A percentile compares a stretch with the other conserved stretches of the same genome.
phyloP scores from a whole-genome alignment of 108 stramenopile species.

The Nitzschia sp. region DNA sequence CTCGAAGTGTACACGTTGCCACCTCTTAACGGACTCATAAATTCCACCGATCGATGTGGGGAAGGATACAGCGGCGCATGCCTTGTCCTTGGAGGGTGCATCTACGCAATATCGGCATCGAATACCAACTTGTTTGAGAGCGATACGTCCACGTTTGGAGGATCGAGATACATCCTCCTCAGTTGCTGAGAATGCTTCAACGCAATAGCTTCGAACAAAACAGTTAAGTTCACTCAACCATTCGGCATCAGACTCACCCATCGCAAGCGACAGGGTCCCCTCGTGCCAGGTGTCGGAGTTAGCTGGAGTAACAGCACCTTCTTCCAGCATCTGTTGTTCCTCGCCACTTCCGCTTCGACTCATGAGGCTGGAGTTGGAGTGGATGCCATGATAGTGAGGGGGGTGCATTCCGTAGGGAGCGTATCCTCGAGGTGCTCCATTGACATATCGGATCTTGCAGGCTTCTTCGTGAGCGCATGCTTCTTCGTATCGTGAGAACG shows the following conservation, averaged over 20 bases:
- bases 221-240: conserved; percentile 73
- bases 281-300: conserved; percentile 17
- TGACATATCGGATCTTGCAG: conserved; percentile 31
- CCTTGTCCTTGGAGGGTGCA: conserved; percentile 24
- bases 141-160: conserved; percentile 60
- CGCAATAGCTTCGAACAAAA: conserved; percentile 66
- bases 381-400: background rate
- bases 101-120: conserved; percentile 62
- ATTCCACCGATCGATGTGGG: conserved; percentile 48
- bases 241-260: conserved; percentile 46
- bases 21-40: conserved; percentile 63
- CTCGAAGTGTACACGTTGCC: conserved; percentile 45
- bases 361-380: background rate
- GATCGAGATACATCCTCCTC: conserved; percentile 69
- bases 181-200: conserved; percentile 77
- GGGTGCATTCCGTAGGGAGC: background rate
- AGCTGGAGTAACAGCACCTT: background rate
- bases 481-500: conserved; percentile 60
- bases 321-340: conserved; percentile 10
- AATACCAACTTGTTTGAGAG: conserved; percentile 60
- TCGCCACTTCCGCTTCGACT: conserved; percentile 21
- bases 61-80: conserved; percentile 42
- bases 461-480: conserved; percentile 64
- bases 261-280: conserved; percentile 36
- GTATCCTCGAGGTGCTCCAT: background rate